Conservation (phyloP, 2,329 filamentous ascomycete species). For the Paramyrothecium roridum region DNA sequence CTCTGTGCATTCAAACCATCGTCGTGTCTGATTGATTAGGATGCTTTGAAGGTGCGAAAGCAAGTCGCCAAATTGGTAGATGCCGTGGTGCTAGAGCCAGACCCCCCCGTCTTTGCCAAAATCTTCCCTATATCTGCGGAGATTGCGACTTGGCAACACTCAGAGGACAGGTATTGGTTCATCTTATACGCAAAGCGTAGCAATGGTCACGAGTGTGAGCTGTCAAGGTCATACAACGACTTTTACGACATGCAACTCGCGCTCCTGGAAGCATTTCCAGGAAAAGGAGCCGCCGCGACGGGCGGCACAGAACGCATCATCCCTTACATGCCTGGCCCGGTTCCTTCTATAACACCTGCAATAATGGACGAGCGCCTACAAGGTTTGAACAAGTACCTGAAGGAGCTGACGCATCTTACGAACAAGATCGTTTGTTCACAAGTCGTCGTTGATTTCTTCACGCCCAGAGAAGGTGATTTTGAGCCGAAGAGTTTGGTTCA, state of each 20-base stretch:
- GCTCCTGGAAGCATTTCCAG: not conserved
- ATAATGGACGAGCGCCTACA: not conserved
- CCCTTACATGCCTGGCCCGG: not conserved
- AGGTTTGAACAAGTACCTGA: not conserved
- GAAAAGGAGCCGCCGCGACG: not conserved
- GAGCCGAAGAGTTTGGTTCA: no score
- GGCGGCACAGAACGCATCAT: not conserved
- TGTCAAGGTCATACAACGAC: not conserved
- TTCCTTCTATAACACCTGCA: not conserved
- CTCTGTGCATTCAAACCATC: no score
- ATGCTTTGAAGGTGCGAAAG: no score
- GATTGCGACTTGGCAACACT: not conserved
- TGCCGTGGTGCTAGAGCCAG: no score
- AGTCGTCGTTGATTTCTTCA: not conserved
- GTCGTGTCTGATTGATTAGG: no score
- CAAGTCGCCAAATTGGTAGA: no score
- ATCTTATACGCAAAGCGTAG: not conserved
- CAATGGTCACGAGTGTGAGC: not conserved
- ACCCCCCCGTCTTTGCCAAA: no score
- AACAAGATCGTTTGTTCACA: not conserved
- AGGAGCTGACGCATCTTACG: not conserved
- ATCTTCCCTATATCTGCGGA: not conserved
- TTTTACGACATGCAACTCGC: not conserved
- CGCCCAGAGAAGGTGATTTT: not conserved
- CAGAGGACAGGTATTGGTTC: not conserved